phyloP scores from a whole-genome alignment of 2,329 filamentous ascomycete species.

The Colletotrichum liaoningense region DNA sequence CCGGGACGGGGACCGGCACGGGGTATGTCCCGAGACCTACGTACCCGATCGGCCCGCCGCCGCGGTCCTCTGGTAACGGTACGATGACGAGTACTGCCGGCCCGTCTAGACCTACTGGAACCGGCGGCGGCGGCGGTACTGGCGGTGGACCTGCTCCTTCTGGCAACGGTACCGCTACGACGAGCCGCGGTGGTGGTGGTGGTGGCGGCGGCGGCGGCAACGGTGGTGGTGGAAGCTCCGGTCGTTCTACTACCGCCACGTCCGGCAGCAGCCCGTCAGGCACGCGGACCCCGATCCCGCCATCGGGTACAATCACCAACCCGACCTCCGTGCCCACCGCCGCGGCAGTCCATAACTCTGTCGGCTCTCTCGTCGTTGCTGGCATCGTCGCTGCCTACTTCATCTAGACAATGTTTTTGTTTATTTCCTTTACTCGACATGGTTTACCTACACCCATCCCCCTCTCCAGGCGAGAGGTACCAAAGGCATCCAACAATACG shows the following conservation, averaged over 20 bases:
- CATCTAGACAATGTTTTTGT: conserved; percentile 45
- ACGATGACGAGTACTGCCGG: not conserved
- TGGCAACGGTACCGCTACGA: not conserved
- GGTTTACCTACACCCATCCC: not conserved
- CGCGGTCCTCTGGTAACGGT: not conserved
- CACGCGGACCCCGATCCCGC: conserved; percentile 25
- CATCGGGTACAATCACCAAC: conserved; percentile 30
- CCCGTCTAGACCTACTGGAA: not conserved
- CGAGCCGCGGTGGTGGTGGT: not conserved
- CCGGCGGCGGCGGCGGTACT: conserved; percentile 5
- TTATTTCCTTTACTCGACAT: not conserved
- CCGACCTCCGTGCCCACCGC: conserved; percentile 40
- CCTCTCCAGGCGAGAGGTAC: not conserved
- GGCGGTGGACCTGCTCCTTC: not conserved
- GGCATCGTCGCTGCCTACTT: conserved; percentile 54
- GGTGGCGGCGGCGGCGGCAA: not conserved
- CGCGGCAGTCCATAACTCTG: conserved; percentile 44
- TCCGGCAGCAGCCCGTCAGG: not conserved
- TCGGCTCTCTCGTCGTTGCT: conserved; percentile 48
- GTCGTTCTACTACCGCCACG: not conserved
- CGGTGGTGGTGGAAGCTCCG: not conserved
- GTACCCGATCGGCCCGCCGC: conserved; percentile 5
- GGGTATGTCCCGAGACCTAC: conserved; percentile 11
- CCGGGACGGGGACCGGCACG: conserved; percentile 32
- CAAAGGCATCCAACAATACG: not conserved